Percentiles rank a stretch among this genome's conserved stretches.
Evolutionary conservation across 495 filamentous ascomycete genomes (phyloP).

Genomic region (Aspergillus funiculosus): DNA sequence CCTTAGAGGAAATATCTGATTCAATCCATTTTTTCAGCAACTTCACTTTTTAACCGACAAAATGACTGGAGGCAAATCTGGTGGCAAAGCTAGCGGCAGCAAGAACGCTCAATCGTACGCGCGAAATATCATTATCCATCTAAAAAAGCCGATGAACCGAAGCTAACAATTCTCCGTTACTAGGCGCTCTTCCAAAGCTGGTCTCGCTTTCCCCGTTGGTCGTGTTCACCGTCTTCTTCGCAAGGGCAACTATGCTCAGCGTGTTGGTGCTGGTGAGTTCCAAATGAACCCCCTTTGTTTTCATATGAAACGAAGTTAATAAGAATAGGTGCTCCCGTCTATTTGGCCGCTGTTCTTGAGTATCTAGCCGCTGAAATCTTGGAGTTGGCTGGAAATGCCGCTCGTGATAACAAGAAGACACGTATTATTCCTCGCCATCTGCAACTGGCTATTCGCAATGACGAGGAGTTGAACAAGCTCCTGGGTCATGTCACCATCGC

Average conservation of each 20-base stretch:
- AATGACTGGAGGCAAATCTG: constrained; percentile 99
- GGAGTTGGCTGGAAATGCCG: constrained; percentile 96
- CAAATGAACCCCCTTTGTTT: background rate
- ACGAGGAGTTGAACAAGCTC: constrained; percentile 99
- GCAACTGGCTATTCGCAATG: constrained; percentile 98
- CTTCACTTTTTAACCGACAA: constrained; percentile 49
- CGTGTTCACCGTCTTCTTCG: constrained; percentile 99
- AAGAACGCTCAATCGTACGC: constrained; percentile 97
- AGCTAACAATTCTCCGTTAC: constrained; percentile 27
- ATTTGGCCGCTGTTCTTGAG: constrained; percentile 96
- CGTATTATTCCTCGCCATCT: constrained; percentile 99
- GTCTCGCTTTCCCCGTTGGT: constrained; percentile 98
- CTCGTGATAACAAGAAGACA: constrained; percentile 99
- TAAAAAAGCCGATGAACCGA: constrained; percentile 33
- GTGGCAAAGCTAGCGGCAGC: constrained; percentile 94
- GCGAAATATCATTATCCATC: constrained; percentile 20
- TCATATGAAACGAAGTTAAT: constrained; percentile 24
- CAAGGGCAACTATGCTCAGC: constrained; percentile 99
- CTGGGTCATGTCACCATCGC: constrained; percentile 98
- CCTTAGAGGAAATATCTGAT: background rate
- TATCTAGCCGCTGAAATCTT: constrained; percentile 98
- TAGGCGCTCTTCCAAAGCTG: constrained; percentile 98
- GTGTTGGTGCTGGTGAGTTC: constrained; percentile 85
- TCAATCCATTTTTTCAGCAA: background rate
- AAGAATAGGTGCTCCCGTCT: constrained; percentile 78